Evolutionary conservation across 257 asterid species (phyloP), one percentile per base, ranked within the genome.

Genomic region (Vinca minor): DNA sequence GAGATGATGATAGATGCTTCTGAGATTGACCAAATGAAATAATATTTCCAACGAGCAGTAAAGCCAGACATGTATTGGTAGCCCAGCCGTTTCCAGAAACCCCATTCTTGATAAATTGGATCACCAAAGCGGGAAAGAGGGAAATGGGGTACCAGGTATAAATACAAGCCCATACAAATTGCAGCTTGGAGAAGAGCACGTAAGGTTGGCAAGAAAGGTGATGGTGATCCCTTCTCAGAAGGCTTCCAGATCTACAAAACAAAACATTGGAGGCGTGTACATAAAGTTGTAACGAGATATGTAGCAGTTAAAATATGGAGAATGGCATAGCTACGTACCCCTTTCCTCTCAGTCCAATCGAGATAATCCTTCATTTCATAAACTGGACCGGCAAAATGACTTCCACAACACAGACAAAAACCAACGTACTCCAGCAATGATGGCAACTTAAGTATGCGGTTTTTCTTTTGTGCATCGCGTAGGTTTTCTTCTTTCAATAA

Each of bases 381-480:
- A 38, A 93, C 97, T 38, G 99, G 99, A 73, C 99, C 99, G 42
- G 99, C 99, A 82, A 93, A 90, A 83, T 93, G 99, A 68, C 92
- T 93, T 72, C 96, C 99, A 61, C 99, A 90, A 69, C 95, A 89
- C 54, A 93, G 87, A 75, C 99, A 93, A 70, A 79, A 90, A 55
- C 97, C 99, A 60, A 57, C 17, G 70, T 93, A 93, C 71, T 93
- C 97, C 20, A 87, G 71, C 55, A 90, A 34, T 41, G 97, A 87
- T 56, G 99, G 99, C 74, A 87, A 76, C 66, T 83, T 79, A 64
- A 78, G 67, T 79, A 93, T 73, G 69, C 95, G 85, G 42, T 93
- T 83, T 78, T 87, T 89, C 84, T 70, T 84, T 69, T 90, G 99
- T 49, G 95, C 79, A 63, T 82, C 96, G 0, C 91, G 88, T 60